A percentile compares a stretch with the other conserved stretches of the same genome.
These are phyloP conservation scores for Barnettozyma sucrosica DNA, from an alignment of 805 yeast genomes.

Conservation along the genomic window DNA sequence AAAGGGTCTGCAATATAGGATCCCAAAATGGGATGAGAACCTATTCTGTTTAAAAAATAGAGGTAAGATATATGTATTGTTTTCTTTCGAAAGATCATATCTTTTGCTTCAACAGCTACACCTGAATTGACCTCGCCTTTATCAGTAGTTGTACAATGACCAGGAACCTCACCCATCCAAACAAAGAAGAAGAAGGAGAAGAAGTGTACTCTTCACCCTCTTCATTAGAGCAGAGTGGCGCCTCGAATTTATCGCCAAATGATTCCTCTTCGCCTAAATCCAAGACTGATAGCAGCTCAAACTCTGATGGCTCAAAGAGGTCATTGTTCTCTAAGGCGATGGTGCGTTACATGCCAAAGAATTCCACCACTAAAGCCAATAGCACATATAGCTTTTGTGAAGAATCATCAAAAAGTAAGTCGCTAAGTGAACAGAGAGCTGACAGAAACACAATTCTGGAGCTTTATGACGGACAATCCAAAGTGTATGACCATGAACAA, in stretches of 20 bases:
- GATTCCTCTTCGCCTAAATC: neutral
- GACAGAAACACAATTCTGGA: neutral
- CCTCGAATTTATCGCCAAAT: neutral
- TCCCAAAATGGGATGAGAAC: no score
- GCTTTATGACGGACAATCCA: slow-evolving; percentile 7
- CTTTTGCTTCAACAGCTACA: neutral
- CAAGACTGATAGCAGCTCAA: neutral
- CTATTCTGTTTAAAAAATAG: no score
- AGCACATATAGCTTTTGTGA: neutral
- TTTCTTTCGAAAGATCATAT: neutral
- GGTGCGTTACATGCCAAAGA: neutral
- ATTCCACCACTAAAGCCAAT: neutral
- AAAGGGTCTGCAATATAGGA: no score
- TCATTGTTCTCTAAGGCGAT: neutral
- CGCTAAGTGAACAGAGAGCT: neutral
- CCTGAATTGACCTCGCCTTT: neutral
- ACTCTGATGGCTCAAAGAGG: no score
- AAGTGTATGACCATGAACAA: slow-evolving; percentile 9
- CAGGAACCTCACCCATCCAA: neutral
- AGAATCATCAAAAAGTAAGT: neutral
- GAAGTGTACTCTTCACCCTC: neutral
- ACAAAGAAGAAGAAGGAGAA: neutral
- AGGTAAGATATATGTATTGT: no score
- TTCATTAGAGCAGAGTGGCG: neutral
- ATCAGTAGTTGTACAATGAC: neutral